These are phyloP conservation scores for Cadophora luteo-olivacea DNA, from an alignment of 2,329 filamentous ascomycete genomes.

Conservation along the genomic window DNA sequence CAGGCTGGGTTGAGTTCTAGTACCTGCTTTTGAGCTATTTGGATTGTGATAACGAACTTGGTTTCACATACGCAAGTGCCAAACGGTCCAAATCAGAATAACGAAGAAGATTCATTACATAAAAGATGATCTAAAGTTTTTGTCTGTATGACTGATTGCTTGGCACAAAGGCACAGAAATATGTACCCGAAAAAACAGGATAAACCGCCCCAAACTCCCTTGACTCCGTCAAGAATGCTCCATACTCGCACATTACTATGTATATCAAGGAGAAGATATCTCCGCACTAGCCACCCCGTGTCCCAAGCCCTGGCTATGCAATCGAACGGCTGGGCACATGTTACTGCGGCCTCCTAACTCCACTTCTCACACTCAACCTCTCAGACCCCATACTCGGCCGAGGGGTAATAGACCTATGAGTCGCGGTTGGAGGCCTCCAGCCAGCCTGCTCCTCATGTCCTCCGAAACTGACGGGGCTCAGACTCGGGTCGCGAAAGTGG, in stretches of 20 bases:
- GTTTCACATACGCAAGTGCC: too few relatives aligned
- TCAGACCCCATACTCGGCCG: constrained; percentile 11
- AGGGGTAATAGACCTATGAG: constrained; percentile 2
- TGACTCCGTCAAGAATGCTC: background rate
- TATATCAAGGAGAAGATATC: background rate
- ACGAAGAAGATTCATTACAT: constrained; percentile 7
- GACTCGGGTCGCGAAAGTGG: background rate
- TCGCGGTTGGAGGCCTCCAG: constrained; percentile 2
- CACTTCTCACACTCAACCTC: constrained; percentile 12
- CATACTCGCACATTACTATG: constrained; percentile 13
- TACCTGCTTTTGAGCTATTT: too few relatives aligned
- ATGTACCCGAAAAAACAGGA: background rate
- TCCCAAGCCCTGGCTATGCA: background rate
- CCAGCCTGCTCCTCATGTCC: constrained; percentile 4
- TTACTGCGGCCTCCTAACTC: background rate
- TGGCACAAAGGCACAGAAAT: constrained; percentile 4
- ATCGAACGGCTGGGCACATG: background rate
- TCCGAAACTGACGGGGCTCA: constrained; percentile 7
- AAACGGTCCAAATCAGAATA: background rate
- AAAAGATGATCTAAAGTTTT: constrained; percentile 6
- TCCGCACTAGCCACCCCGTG: too few relatives aligned
- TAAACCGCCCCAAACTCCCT: background rate
- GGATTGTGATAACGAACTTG: too few relatives aligned
- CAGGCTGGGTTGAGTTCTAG: too few relatives aligned
- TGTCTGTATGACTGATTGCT: constrained; percentile 1